Conservation (phyloP, 148 eudicot genomes). For the Heliosperma pusillum region DNA sequence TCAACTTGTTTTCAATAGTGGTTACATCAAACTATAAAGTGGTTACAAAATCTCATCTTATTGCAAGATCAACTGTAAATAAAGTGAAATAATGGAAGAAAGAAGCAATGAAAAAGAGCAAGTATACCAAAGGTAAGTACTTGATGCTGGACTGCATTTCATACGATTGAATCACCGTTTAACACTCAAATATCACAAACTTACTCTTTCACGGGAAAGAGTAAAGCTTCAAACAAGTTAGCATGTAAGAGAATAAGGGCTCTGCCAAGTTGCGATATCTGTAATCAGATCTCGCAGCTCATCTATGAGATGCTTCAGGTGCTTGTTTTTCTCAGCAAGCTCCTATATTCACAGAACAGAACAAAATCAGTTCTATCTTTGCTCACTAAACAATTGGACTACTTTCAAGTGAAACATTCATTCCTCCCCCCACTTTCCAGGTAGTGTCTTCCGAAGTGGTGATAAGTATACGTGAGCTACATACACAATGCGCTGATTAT, state of each 20-base stretch:
- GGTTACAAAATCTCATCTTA: no score
- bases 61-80: no score
- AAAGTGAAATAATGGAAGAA: no score
- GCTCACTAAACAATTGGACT: neutral
- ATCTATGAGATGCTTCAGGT: constrained; percentile 69
- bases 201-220: no score
- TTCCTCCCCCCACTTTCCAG: neutral
- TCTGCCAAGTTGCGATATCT: constrained; percentile 86
- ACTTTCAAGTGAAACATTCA: neutral
- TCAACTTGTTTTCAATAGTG: no score
- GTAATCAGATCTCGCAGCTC: constrained; percentile 67
- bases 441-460: neutral
- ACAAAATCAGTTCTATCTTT: neutral
- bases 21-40: no score
- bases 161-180: no score
- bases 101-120: no score
- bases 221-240: neutral
- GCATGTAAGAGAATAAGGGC: constrained; percentile 55
- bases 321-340: constrained; percentile 62
- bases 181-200: no score
- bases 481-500: neutral
- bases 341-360: constrained; percentile 38
- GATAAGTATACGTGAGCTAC: neutral
- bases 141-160: no score
- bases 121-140: no score